Conservation (phyloP, 1,284 basidiomycete species). For the Marasmius oreades region DNA sequence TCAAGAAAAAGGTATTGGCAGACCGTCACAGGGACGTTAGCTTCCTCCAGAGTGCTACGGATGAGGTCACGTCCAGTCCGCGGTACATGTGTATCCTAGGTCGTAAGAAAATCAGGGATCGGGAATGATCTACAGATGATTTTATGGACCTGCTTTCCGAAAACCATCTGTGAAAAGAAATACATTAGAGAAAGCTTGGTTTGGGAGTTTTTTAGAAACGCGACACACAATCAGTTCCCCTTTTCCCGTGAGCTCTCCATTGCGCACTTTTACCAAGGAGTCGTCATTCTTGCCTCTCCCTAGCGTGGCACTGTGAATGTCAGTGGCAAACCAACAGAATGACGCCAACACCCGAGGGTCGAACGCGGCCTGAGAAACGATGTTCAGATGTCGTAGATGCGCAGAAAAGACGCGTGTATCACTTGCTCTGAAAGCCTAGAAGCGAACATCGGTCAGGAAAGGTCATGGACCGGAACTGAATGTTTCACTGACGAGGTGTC, state of each 20-base stretch:
- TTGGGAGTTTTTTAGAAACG: too few relatives aligned
- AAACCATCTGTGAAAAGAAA: conserved; percentile 67
- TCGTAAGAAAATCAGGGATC: not conserved
- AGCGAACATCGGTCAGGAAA: conserved; percentile 1
- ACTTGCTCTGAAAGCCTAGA: conserved; percentile 57
- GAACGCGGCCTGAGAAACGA: conserved; percentile 75
- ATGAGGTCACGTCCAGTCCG: conserved; percentile 82
- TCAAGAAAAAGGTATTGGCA: conserved; percentile 20
- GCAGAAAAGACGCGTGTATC: not conserved
- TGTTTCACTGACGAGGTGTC: conserved; percentile 60
- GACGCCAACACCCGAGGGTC: conserved; percentile 79
- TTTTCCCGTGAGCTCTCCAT: conserved; percentile 72
- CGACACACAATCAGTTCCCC: conserved; percentile 79
- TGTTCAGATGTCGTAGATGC: conserved; percentile 5
- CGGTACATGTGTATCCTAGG: conserved; percentile 84
- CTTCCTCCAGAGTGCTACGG: conserved; percentile 76
- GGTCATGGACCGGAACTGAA: not conserved
- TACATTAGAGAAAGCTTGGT: too few relatives aligned
- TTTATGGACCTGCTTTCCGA: conserved; percentile 78
- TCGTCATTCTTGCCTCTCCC: conserved; percentile 84
- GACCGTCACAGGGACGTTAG: conserved; percentile 67
- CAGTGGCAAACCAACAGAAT: conserved; percentile 93
- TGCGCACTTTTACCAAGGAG: conserved; percentile 64
- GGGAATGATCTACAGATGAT: conserved; percentile 11
- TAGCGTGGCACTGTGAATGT: conserved; percentile 81